phyloP scores from a whole-genome alignment of 441 rosid genomes.

The Gossypium gossypioides region DNA sequence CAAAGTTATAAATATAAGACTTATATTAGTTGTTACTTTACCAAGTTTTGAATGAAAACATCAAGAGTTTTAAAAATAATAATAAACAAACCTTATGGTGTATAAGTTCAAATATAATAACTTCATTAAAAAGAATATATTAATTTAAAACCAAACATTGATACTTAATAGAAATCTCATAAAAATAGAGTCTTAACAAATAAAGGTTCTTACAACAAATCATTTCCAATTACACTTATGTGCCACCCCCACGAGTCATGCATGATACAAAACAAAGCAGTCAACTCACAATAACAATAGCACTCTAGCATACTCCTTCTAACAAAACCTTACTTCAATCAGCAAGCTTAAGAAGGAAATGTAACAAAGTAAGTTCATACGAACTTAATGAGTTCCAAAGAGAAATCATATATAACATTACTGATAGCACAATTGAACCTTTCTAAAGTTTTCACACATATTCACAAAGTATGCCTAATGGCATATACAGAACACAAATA shows the following conservation, averaged over 20 bases:
- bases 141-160: neutral
- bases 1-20: neutral
- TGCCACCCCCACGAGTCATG: neutral
- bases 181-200: too few species aligned
- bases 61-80: neutral
- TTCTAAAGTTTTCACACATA: too few species aligned
- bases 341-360: neutral
- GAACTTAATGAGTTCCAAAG: neutral
- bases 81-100: neutral
- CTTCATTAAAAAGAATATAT: too few species aligned
- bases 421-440: too few species aligned
- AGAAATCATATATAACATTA: neutral
- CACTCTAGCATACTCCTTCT: neutral
- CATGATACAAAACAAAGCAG: neutral
- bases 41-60: neutral
- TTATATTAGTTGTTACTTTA: neutral
- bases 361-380: neutral
- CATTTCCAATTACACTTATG: neutral
- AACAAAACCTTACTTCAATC: neutral
- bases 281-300: neutral
- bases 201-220: neutral
- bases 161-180: neutral
- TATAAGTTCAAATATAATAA: neutral
- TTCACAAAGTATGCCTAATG: too few species aligned
- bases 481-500: too few species aligned